A percentile compares a stretch with the other conserved stretches of the same genome.
These are phyloP conservation scores for Kwoniella shandongensis DNA, from an alignment of 768 basidiomycete species.

Conservation along the genomic window DNA sequence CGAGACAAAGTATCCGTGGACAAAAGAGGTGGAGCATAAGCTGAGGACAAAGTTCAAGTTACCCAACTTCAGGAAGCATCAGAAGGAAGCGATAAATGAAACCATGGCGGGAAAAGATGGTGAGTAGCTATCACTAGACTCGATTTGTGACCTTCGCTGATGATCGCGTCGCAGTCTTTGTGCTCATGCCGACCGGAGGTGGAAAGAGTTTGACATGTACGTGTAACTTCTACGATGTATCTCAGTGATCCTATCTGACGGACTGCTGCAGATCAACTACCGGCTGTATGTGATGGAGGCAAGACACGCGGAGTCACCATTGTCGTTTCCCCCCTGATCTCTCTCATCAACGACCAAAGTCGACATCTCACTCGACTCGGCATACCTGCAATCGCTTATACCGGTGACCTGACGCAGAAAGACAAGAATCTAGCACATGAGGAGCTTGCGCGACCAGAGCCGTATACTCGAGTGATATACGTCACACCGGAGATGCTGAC, in stretches of 20 bases:
- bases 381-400: slow-evolving; percentile 71
- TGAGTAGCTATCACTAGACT: slow-evolving; percentile 14
- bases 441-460: slow-evolving; percentile 40
- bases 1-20: slow-evolving; percentile 48
- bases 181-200: slow-evolving; percentile 94
- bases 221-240: slow-evolving; percentile 1
- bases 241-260: background rate
- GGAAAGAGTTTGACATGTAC: slow-evolving; percentile 83
- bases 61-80: slow-evolving; percentile 71
- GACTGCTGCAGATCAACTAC: slow-evolving; percentile 63
- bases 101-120: slow-evolving; percentile 72
- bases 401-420: slow-evolving; percentile 56
- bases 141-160: background rate
- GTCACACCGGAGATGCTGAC: slow-evolving; percentile 87
- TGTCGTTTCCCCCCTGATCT: slow-evolving; percentile 89
- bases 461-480: slow-evolving; percentile 69
- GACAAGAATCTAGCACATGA: slow-evolving; percentile 50
- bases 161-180: slow-evolving; percentile 62
- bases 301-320: slow-evolving; percentile 78
- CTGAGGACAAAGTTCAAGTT: slow-evolving; percentile 67
- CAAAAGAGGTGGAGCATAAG: slow-evolving; percentile 60
- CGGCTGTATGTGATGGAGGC: slow-evolving; percentile 74
- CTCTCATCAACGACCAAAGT: slow-evolving; percentile 90
- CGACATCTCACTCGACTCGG: slow-evolving; percentile 64
- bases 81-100: slow-evolving; percentile 79